These are phyloP conservation scores for Gremmenia infestans DNA, from an alignment of 2,329 filamentous ascomycete genomes.

Conservation along the genomic window DNA sequence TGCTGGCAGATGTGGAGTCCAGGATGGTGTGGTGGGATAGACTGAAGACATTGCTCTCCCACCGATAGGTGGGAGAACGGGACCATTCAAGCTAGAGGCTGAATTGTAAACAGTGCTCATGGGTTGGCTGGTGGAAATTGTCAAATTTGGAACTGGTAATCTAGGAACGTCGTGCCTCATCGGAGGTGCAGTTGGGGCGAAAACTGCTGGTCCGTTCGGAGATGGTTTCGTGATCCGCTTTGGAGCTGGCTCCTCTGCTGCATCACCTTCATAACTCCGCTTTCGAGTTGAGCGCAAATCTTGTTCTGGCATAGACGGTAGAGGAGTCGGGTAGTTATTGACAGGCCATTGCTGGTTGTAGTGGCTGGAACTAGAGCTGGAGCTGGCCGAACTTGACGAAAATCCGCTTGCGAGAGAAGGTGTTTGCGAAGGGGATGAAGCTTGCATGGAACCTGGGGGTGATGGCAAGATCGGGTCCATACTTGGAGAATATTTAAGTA, in stretches of 20 bases:
- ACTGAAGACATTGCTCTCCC: conserved; percentile 70
- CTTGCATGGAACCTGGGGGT: conserved; percentile 44
- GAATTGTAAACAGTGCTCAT: conserved; percentile 21
- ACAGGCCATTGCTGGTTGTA: conserved; percentile 30
- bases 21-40: conserved; percentile 52
- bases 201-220: conserved; percentile 7
- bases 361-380: conserved; percentile 17
- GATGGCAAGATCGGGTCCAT: conserved; percentile 43
- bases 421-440: conserved; percentile 40
- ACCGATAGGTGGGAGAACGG: conserved; percentile 27
- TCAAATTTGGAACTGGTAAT: conserved; percentile 67
- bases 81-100: conserved; percentile 19
- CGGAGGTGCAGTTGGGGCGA: conserved; percentile 10
- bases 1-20: conserved; percentile 39
- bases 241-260: conserved; percentile 47
- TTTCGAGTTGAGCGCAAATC: conserved; percentile 43
- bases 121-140: conserved; percentile 34
- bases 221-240: conserved; percentile 39
- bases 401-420: conserved; percentile 36
- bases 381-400: conserved; percentile 19
- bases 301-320: conserved; percentile 35
- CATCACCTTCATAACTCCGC: conserved; percentile 51
- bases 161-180: conserved; percentile 41
- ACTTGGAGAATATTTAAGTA: conserved; percentile 23
- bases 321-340: conserved; percentile 35